Conservation (phyloP, 148 eudicot genomes). For the Nyssa sinensis region DNA sequence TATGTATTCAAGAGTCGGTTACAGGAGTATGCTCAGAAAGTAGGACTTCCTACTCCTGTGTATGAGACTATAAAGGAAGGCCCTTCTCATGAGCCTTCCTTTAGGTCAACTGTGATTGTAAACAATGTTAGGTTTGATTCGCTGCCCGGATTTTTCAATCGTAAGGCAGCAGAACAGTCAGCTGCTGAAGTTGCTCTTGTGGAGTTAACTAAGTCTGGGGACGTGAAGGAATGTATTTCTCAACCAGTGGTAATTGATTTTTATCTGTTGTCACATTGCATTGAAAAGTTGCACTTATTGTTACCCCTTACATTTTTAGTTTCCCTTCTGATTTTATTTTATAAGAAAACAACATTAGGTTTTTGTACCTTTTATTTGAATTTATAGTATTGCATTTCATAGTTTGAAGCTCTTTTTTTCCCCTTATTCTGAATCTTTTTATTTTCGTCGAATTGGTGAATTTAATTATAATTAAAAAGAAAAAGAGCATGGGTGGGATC, state of each 20-base stretch:
- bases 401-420: neutral
- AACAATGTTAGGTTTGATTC: constrained; percentile 66
- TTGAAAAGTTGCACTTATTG: neutral
- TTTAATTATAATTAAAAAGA: no score
- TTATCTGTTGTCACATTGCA: neutral
- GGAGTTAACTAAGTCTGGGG: constrained; percentile 44
- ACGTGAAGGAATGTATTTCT: constrained; percentile 37
- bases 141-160: constrained; percentile 72
- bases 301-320: neutral
- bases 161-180: constrained; percentile 96
- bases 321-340: neutral
- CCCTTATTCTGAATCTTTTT: neutral
- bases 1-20: constrained; percentile 91
- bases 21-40: constrained; percentile 90
- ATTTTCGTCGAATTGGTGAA: neutral
- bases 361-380: neutral
- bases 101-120: constrained; percentile 78
- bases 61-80: constrained; percentile 91
- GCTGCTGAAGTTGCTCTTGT: constrained; percentile 92
- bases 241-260: constrained; percentile 71
- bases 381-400: neutral
- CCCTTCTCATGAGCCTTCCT: constrained; percentile 85
- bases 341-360: no score
- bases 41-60: constrained; percentile 63
- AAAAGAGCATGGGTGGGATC: no score